Evolutionary conservation across 2,329 filamentous ascomycete genomes (phyloP).

Genomic region (Aphanoascus verrucosus): DNA sequence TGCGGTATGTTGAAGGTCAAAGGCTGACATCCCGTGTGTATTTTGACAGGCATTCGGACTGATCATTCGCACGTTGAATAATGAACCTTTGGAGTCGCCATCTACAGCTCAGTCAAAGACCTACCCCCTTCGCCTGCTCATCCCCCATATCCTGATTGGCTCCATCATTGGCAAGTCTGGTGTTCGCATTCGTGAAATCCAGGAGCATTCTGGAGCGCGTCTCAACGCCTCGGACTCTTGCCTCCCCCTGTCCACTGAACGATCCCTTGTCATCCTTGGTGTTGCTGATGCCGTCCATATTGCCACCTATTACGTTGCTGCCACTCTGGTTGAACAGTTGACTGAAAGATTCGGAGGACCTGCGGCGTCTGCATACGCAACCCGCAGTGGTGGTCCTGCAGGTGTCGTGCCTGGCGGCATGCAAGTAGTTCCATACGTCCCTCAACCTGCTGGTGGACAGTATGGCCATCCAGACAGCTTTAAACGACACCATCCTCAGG

Average conservation of each 20-base stretch:
- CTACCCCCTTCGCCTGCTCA: constrained; percentile 86
- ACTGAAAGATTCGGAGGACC: constrained; percentile 94
- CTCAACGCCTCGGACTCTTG: constrained; percentile 94
- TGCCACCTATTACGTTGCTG: constrained; percentile 95
- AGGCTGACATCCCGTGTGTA: constrained; percentile 4
- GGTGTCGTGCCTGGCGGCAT: constrained; percentile 92
- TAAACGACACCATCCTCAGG: constrained; percentile 60
- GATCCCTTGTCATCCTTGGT: constrained; percentile 94
- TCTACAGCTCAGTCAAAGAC: constrained; percentile 94
- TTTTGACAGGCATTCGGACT: constrained; percentile 71
- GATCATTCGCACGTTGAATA: constrained; percentile 96
- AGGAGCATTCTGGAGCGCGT: constrained; percentile 91
- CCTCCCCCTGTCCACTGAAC: constrained; percentile 86
- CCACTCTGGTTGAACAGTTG: constrained; percentile 93
- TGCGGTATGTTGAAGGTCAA: constrained; percentile 14
- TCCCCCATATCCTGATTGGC: constrained; percentile 93
- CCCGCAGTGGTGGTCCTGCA: constrained; percentile 82
- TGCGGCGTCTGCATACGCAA: constrained; percentile 94
- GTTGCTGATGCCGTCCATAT: constrained; percentile 98
- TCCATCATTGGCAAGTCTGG: constrained; percentile 98
- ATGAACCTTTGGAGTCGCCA: constrained; percentile 77
- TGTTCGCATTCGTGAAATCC: constrained; percentile 92
- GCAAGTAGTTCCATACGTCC: constrained; percentile 97
- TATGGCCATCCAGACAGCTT: constrained; percentile 85
- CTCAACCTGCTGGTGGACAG: constrained; percentile 82